Evolutionary conservation across 108 stramenopile genomes (phyloP), one percentile per base, ranked within the genome.

Genomic region (Cyclotella sp.): DNA sequence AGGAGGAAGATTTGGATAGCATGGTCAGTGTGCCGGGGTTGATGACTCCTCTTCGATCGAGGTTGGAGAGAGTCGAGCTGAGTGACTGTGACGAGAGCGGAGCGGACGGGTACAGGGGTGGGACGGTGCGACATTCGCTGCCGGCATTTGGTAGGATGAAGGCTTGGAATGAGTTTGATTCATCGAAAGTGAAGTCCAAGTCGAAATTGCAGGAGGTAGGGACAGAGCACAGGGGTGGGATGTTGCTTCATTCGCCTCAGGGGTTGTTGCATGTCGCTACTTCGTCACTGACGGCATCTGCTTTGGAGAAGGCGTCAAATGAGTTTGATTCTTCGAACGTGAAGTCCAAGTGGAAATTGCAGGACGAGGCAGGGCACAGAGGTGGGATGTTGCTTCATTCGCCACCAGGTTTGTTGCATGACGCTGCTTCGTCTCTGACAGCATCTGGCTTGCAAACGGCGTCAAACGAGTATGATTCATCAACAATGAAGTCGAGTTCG

Each of bases 1-100:
- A 65, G 9, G 64, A 65, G 12, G 45, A 26, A 12, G 55, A 57
- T 57, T 24, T 26, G 22, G n/a, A 44, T 65, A 15, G 57, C 15
- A 9, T 21, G 18, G n/a, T 34, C 44, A 46, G 42, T 18, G 0
- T 22, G 43, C 5, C 19, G 64, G 64, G 21, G 19, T 34, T 34
- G 34, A 34, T 57, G 55, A 57, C 55, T 57, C 55, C 55, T 1
- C 24, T 57, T 12, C n/a, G 22, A 57, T 57, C 55, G 12, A 21
- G 22, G 12, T 24, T 57, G 24, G 55, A 57, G n/a, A 57, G 24
- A 2, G 55, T 57, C 55, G 55, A 57, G 15, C 9, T 16, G 47
- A 49, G 9, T n/a, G 18, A 49, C 3, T n/a, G 15, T 49, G 47
- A n/a, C 6, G 47, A 49, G n/a, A 49, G 9, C 9, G 47, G 47